Base-by-base conservation (phyloP, 2,329 filamentous ascomycete species). In the Plenodomus tracheiphilus region DNA sequence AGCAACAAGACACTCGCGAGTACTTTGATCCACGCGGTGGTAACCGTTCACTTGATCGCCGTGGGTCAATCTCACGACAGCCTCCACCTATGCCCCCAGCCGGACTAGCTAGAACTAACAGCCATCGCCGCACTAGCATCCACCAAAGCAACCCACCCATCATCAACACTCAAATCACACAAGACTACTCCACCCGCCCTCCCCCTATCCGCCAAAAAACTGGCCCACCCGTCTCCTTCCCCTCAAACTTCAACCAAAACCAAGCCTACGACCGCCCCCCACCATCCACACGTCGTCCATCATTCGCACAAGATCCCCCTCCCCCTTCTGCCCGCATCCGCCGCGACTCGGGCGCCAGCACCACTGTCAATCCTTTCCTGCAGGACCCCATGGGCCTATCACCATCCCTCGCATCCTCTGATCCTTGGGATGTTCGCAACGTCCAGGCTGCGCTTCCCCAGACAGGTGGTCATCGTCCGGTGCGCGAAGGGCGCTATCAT, bases 1-100 rank as follows among this genome's bases (percentile, higher is more conserved):
- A 58, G 22, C 58, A 63, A 41, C 67, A 69, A 39, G 62, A 53
- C 48, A 58, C 44, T 20, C 41, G 43, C 11, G 42, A 53, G 15
- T 66, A 67, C 47, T 69, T 56, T 35, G 54, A 66, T 32, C 64
- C 60, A 8, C 61, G 61, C 22, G 56, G 56, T 13, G 58, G 48
- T 0, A 40, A 53, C 21, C 46, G 54, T 4, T 47, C 51, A 2
- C 42, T 51, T 41, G 41, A 34, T 13, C 59, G 56, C 28, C 55
- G 59, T 13, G 45, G 42, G 15, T 63, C 64, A 2, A 43, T 61
- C 4, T 11, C 61, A 63, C 15, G 45, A 44, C 15, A 66, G 64
- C 22, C 43, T 66, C 48, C 53, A 11, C 46, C 49, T 10, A 44
- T 52, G 19, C 45, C 54, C n/a, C 55, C 59, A 4, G 16, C 48